Evolutionary conservation across 1,284 basidiomycete genomes (phyloP).

Genomic region (Hortiboletus rubellus): DNA sequence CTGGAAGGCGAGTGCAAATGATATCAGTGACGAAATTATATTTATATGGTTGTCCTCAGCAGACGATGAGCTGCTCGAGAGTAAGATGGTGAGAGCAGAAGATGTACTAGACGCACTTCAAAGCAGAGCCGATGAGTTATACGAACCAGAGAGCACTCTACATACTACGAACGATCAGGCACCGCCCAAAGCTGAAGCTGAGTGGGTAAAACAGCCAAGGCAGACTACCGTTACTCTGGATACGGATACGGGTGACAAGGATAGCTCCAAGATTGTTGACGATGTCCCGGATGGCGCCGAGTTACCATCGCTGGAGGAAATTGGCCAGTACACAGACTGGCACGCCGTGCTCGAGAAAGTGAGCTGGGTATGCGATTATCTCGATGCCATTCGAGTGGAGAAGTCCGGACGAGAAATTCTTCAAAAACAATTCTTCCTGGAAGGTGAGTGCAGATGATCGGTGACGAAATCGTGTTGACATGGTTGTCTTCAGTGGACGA

Average conservation of each 20-base stretch:
- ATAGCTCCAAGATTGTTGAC: constrained; percentile 25
- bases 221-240: constrained; percentile 4
- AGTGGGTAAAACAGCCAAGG: background rate
- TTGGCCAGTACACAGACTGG: constrained; percentile 19
- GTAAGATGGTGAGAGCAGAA: constrained; percentile 27
- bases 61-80: constrained; percentile 28
- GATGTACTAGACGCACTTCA: constrained; percentile 24
- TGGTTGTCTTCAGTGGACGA: constrained; percentile 22
- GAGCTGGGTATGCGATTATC: constrained; percentile 23
- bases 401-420: constrained; percentile 28
- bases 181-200: background rate
- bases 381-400: constrained; percentile 32
- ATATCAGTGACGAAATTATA: background rate
- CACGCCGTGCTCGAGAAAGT: constrained; percentile 20
- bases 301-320: constrained; percentile 20
- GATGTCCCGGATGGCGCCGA: constrained; percentile 9
- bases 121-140: constrained; percentile 20
- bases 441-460: constrained; percentile 15
- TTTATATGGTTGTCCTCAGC: constrained; percentile 11
- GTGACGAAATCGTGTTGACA: background rate
- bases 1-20: constrained; percentile 20
- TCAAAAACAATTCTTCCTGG: constrained; percentile 25
- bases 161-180: background rate
- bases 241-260: no score
- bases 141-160: constrained; percentile 1